phyloP scores from a whole-genome alignment of 441 rosid species.

The Oxalis stricta region DNA sequence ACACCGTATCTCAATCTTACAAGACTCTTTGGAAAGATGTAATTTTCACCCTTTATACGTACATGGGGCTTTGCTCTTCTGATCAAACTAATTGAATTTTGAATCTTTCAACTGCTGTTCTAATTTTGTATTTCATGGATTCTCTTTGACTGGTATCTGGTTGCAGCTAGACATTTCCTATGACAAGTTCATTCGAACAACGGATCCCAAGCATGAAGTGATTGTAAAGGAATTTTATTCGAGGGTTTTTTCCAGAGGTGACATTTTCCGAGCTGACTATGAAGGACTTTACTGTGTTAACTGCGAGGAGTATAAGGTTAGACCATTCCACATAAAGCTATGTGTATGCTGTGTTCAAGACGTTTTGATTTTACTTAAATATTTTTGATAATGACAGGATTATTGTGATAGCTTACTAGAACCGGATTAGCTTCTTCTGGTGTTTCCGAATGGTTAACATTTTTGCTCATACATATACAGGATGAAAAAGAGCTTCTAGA shows the following conservation, averaged over 20 bases:
- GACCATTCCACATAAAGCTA: constrained; percentile 1
- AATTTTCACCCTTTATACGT: constrained; percentile 1
- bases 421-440: neutral
- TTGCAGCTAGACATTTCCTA: constrained; percentile 62
- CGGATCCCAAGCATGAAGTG: constrained; percentile 83
- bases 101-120: constrained; percentile 1
- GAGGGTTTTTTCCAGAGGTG: constrained; percentile 68
- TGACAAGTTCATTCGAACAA: constrained; percentile 78
- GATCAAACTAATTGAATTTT: neutral
- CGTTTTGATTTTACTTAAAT: neutral
- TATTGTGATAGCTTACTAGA: neutral
- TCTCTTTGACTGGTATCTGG: constrained; percentile 2
- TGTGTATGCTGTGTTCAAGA: neutral
- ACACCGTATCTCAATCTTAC: constrained; percentile 64
- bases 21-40: constrained; percentile 73
- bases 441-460: neutral
- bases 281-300: constrained; percentile 89
- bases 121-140: constrained; percentile 1
- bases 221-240: constrained; percentile 84
- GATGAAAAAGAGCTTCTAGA: constrained; percentile 86
- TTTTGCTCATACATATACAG: constrained; percentile 19
- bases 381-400: neutral
- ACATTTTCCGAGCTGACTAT: constrained; percentile 78
- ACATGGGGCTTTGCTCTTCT: constrained; percentile 1
- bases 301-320: constrained; percentile 92